These are phyloP conservation scores for Trichoderma polysporum DNA, from an alignment of 2,329 filamentous ascomycete species.

Conservation along the genomic window DNA sequence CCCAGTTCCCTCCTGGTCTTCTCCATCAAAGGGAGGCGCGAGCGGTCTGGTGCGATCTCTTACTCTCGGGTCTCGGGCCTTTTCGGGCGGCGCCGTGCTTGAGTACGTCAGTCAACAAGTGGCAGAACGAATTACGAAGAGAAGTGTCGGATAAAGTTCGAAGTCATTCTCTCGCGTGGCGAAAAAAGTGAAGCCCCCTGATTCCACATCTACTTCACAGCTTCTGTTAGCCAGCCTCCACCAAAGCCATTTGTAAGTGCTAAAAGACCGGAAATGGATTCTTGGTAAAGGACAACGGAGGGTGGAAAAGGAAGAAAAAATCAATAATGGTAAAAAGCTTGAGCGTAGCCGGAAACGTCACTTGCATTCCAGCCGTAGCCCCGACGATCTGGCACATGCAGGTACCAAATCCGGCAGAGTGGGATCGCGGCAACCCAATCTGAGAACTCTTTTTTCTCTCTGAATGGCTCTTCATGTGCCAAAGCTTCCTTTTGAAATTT, in stretches of 20 bases:
- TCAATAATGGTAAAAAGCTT: background rate
- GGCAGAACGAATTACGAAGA: background rate
- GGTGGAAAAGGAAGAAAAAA: background rate
- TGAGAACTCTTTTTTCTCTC: background rate
- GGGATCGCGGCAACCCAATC: background rate
- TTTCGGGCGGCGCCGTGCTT: conserved; percentile 19
- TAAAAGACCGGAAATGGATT: background rate
- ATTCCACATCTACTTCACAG: background rate
- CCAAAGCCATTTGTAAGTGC: background rate
- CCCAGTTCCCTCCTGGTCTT: background rate
- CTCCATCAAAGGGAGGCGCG: conserved; percentile 1
- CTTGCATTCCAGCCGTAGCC: conserved; percentile 8
- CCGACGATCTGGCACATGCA: background rate
- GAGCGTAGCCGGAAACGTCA: background rate
- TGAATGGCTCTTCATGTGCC: too few relatives aligned
- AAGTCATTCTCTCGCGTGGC: background rate
- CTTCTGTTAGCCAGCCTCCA: background rate
- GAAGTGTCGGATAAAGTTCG: background rate
- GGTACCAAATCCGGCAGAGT: background rate
- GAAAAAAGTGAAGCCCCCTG: background rate
- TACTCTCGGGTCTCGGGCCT: conserved; percentile 16
- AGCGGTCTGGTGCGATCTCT: background rate
- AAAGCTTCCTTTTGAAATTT: background rate
- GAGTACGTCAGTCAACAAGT: background rate
- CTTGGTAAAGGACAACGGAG: background rate